Evolutionary conservation across 495 filamentous ascomycete genomes (phyloP), one percentile per base, ranked within the genome.

Genomic region (Xylaria telfairii): DNA sequence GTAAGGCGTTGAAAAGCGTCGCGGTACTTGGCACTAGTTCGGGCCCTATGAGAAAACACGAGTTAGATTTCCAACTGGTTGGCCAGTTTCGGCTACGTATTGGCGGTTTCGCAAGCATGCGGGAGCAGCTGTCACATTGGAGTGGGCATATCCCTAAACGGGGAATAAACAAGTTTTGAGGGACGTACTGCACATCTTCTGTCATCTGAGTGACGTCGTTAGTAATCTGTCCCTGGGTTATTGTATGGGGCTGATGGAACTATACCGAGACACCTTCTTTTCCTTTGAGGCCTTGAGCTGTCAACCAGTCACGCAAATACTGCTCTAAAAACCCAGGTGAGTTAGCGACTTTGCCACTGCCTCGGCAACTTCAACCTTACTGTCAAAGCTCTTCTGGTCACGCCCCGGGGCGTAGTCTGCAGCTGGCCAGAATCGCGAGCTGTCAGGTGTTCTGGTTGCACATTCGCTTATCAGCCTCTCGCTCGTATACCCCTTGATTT

Each of bases 401-500:
- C 84, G 83, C 0, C 95, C 95, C 39, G 90, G 80, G 73, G 87
- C 86, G 28, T 72, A 72, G 10, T 83, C 83, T 30, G 88, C 90
- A 72, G 86, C 87, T 5, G 89, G 90, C 96, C 96, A 99, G 86
- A 98, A 97, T 12, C 96, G 89, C 15, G 91, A 94, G 53, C 90
- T 92, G 77, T 96, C 93, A 21, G 90, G 80, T 12, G 64, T 68
- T n/a, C 64, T 67, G 28, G 21, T 53, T 59, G 57, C 56, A 32
- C 28, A 60, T 13, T 17, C 51, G n/a, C 24, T 62, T 17, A 28
- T 70, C 41, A 70, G 61, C 51, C 39, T 64, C 21, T 61, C 49
- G 67, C 32, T 60, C 51, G 53, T 57, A 41, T 24, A 8, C 15
- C 4, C 28, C 19, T n/a, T 53, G 57, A 49, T 28, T 37, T 1